Evolutionary conservation across 805 yeast species (phyloP), one percentile per base, ranked within the genome.

Genomic region (Candida odintsovae): DNA sequence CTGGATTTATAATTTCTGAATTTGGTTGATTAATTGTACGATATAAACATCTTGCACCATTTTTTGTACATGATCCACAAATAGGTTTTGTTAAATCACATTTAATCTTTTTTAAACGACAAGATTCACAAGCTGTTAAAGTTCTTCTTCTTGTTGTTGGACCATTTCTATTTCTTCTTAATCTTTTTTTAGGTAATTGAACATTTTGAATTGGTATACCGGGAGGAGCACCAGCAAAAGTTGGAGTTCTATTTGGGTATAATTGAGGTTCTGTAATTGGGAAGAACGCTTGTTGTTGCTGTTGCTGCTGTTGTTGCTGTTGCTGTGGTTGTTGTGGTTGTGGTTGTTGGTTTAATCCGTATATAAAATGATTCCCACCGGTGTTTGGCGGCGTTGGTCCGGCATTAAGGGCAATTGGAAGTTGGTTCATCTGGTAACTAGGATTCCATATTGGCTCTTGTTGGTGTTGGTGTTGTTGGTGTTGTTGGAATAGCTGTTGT

Each of bases 1-100:
- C 39, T 5, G 22, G 39, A 9, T 36, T 20, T 3, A 36, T 13
- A n/a, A 33, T 13, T 19, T 20, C 23, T 12, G 39, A 36, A 12
- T 8, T 12, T 7, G 39, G 16, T 19, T 36, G 39, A 16, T 36
- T 36, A 4, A 19, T 41, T 10, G 45, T 16, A 36, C 59, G 42
- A 43, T 57, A 58, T 15, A 45, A 29, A 46, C 63, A 58, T 1
- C 39, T 38, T 4, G 47, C 33, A 3, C 50, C 50, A 22, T 42
- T 49, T 41, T 53, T 57, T 4, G 23, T 5, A 48, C 80, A 76
- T n/a, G 65, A 48, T 1, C 75, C 73, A 57, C 80, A 76, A 1
- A 61, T 54, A 1, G 80, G 80, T 42, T 63, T 67, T 10, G 42
- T 54, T 47, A 74, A 68, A 54, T 75, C 78, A 58, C 80, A 76